A percentile compares a stretch with the other conserved stretches of the same genome.
These are phyloP conservation scores for Trichosporon sp. DNA, from an alignment of 1,284 basidiomycete genomes.

Conservation along the genomic window DNA sequence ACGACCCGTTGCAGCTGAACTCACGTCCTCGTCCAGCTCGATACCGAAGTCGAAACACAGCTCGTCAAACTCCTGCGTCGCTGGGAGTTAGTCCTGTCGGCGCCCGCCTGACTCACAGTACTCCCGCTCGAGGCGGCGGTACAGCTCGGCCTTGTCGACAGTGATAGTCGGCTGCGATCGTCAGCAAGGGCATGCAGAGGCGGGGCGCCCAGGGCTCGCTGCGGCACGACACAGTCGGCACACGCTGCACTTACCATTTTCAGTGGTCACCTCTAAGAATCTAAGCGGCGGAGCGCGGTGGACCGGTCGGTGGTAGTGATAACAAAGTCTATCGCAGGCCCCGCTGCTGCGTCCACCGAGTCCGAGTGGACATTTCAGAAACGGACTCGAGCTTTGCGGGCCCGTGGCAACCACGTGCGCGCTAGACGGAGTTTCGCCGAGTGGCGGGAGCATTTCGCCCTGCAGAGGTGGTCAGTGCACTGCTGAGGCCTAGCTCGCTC, in stretches of 20 bases:
- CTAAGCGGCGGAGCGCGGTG: background rate
- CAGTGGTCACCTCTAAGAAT: background rate
- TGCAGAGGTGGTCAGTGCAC: background rate
- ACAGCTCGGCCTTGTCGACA: constrained; percentile 93
- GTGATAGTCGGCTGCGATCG: constrained; percentile 72
- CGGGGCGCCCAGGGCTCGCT: background rate
- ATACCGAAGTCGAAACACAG: constrained; percentile 97
- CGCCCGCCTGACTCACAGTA: constrained; percentile 62
- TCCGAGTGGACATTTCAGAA: background rate
- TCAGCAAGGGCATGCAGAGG: background rate
- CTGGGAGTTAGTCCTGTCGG: constrained; percentile 51
- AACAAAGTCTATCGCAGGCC: background rate
- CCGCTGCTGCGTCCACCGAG: background rate
- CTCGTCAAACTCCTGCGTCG: constrained; percentile 88
- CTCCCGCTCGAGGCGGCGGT: constrained; percentile 73
- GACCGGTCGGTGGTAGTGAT: background rate
- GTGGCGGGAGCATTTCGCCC: background rate
- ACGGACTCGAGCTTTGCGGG: background rate
- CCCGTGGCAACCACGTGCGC: background rate
- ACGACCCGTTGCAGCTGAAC: constrained; percentile 29
- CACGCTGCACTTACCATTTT: background rate
- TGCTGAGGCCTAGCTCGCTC: too few species aligned
- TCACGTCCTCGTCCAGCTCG: constrained; percentile 93
- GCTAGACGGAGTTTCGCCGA: background rate
- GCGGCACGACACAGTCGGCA: background rate